Evolutionary conservation across 192 early-diverging fungal species (phyloP), one percentile per base, ranked within the genome.

Genomic region (Coemansia sp.): DNA sequence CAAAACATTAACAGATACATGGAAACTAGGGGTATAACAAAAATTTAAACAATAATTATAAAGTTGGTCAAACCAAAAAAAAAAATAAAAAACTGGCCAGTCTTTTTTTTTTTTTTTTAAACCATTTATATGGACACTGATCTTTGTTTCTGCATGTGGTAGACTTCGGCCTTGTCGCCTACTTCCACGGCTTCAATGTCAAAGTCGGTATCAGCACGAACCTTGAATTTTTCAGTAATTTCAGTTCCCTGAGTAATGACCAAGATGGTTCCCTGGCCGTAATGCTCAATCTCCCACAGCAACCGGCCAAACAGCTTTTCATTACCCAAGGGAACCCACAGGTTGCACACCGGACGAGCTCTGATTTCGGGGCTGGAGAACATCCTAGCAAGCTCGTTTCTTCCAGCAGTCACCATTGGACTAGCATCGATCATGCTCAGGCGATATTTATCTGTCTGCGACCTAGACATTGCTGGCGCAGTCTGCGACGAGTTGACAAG

Each of bases 301-400:
- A 80, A 29, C 0, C 60, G 12, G 0, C 48, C 55, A 61, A 79
- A 79, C 61, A 74, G 45, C 16, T 36, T 36, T 0, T 5, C 7
- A 69, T 72, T 64, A 17, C 51, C 66, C 48, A 75, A 54, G 2
- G 77, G 77, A 59, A 80, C 77, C 77, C 77, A 80, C 63, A 80
- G 63, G 16, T 60, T 75, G 60, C 72, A 66, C 14, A 69, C 63
- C 0, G 77, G 61, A 5, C 48, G 59, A 6, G 77, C 77, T 12
- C 72, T 66, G 22, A 72, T 6, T 17, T 61, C 63, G 1, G 72
- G 69, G 32, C 57, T 60, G 0, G 77, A 45, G 52, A 80, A 75
- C 69, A 45, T 36, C 8, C 59, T 8, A 14, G 56, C 60, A 45
- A 80, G 34, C 34, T 69, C 63, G 30, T 32, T 33, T 8, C 7